phyloP scores from a whole-genome alignment of 2,329 filamentous ascomycete genomes.

The Aspergillus sp. region DNA sequence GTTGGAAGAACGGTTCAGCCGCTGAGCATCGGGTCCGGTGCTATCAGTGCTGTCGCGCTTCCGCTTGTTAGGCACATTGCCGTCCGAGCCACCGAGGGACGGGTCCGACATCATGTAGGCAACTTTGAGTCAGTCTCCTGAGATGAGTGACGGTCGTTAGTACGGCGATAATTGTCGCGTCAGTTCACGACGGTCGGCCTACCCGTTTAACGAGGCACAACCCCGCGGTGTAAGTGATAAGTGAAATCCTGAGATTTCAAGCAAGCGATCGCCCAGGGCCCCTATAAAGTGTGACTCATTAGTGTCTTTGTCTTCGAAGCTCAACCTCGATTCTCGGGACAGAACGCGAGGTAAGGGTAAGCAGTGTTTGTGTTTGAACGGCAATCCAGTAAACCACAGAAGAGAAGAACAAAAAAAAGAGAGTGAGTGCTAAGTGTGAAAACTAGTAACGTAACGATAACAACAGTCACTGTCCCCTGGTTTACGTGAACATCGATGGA shows the following conservation, averaged over 20 bases:
- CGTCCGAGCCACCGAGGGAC: constrained; percentile 36
- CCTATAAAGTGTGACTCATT: not conserved
- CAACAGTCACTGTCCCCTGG: not conserved
- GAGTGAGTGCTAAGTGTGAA: not conserved
- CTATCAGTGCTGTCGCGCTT: constrained; percentile 43
- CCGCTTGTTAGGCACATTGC: constrained; percentile 36
- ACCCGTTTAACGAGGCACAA: not conserved
- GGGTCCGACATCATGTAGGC: constrained; percentile 38
- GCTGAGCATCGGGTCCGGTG: constrained; percentile 40
- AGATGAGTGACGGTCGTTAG: not conserved
- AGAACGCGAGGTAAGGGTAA: too few species aligned
- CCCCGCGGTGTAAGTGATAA: not conserved
- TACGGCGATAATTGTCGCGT: not conserved
- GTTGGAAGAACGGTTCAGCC: constrained; percentile 41
- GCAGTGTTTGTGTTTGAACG: too few species aligned
- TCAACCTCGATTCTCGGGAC: too few species aligned
- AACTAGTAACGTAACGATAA: not conserved
- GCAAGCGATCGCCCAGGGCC: not conserved
- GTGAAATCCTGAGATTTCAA: not conserved
- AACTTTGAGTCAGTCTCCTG: not conserved
- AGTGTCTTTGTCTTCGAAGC: not conserved
- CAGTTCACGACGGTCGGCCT: not conserved
- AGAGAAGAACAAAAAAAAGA: too few species aligned
- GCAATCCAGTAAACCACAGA: too few species aligned
- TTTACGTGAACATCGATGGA: not conserved